Percentiles rank a stretch among this genome's conserved stretches.
Conservation (phyloP, 176 grass and related monocot genomes). For the Eragrostis curvula region DNA sequence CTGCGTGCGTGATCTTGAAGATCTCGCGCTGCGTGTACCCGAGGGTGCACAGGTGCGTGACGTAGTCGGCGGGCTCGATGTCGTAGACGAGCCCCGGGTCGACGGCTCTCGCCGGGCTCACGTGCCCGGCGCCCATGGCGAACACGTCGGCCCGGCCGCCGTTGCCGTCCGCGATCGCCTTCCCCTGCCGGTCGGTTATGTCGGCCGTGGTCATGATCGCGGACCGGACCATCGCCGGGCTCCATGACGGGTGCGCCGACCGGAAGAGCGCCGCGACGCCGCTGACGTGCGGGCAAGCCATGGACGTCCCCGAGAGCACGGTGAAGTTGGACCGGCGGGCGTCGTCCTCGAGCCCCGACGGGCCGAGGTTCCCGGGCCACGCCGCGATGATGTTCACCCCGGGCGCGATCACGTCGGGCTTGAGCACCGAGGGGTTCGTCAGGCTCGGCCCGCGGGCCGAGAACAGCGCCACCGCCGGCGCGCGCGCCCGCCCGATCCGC, state of each 20-base stretch:
- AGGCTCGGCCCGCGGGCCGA: conserved; percentile 76
- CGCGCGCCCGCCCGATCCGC: conserved; percentile 53
- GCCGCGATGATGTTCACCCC: conserved; percentile 97
- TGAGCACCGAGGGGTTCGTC: conserved; percentile 80
- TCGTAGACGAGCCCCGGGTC: conserved; percentile 85
- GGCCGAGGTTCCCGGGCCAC: conserved; percentile 70
- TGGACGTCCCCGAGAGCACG: conserved; percentile 91
- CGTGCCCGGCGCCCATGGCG: conserved; percentile 70
- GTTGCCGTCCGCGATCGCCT: conserved; percentile 70
- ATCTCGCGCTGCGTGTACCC: conserved; percentile 70
- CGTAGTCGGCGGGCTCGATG: conserved; percentile 67
- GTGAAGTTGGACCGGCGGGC: conserved; percentile 68
- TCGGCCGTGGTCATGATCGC: conserved; percentile 90
- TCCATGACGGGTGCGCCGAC: conserved; percentile 68
- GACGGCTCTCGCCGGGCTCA: conserved; percentile 65
- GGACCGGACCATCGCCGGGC: conserved; percentile 68
- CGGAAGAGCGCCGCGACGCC: conserved; percentile 71
- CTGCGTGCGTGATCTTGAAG: conserved; percentile 80
- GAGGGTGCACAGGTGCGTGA: conserved; percentile 80
- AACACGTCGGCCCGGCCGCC: conserved; percentile 48
- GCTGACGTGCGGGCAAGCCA: conserved; percentile 87
- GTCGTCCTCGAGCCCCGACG: conserved; percentile 69
- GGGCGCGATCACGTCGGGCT: conserved; percentile 80
- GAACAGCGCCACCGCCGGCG: conserved; percentile 76
- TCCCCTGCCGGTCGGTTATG: conserved; percentile 57